These are phyloP conservation scores for Boletellus emodensis DNA, from an alignment of 768 basidiomycete genomes.

Conservation along the genomic window DNA sequence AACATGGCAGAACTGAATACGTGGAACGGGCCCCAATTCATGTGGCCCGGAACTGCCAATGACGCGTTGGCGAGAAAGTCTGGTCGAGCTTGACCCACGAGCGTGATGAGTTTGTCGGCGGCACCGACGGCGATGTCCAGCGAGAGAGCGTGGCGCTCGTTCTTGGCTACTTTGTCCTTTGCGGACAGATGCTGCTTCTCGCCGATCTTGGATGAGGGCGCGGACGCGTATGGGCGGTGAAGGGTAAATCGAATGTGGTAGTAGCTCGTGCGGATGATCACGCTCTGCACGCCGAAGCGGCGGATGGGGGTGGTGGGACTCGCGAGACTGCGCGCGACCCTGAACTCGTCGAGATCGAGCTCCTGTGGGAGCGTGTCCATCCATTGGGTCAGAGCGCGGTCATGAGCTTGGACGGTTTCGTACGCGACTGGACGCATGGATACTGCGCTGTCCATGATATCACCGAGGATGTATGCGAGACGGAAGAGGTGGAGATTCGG, in stretches of 20 bases:
- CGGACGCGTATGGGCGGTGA: slow-evolving; percentile 67
- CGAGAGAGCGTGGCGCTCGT: slow-evolving; percentile 50
- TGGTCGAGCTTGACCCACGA: slow-evolving; percentile 71
- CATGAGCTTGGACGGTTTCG: slow-evolving; percentile 67
- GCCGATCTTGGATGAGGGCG: slow-evolving; percentile 20
- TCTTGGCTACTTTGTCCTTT: slow-evolving; percentile 24
- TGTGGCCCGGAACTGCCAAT: slow-evolving; percentile 73
- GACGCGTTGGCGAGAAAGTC: slow-evolving; percentile 70
- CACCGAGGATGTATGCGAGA: slow-evolving; percentile 74
- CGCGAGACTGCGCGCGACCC: slow-evolving; percentile 67
- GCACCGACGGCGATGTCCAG: slow-evolving; percentile 72
- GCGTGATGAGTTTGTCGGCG: slow-evolving; percentile 74
- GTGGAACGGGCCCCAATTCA: slow-evolving; percentile 82
- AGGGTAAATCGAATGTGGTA: slow-evolving; percentile 83
- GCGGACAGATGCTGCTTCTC: slow-evolving; percentile 32
- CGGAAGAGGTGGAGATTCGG: slow-evolving; percentile 73
- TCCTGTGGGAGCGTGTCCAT: slow-evolving; percentile 72
- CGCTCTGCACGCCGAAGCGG: slow-evolving; percentile 74
- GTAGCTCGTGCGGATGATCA: slow-evolving; percentile 73
- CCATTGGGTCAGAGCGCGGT: slow-evolving; percentile 69
- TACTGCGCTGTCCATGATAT: slow-evolving; percentile 82
- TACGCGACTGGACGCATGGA: slow-evolving; percentile 79
- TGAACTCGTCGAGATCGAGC: slow-evolving; percentile 72
- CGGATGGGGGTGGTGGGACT: slow-evolving; percentile 55
- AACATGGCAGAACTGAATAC: slow-evolving; percentile 87